phyloP scores from a whole-genome alignment of 768 basidiomycete species.

The Leccinum subgranulosum region DNA sequence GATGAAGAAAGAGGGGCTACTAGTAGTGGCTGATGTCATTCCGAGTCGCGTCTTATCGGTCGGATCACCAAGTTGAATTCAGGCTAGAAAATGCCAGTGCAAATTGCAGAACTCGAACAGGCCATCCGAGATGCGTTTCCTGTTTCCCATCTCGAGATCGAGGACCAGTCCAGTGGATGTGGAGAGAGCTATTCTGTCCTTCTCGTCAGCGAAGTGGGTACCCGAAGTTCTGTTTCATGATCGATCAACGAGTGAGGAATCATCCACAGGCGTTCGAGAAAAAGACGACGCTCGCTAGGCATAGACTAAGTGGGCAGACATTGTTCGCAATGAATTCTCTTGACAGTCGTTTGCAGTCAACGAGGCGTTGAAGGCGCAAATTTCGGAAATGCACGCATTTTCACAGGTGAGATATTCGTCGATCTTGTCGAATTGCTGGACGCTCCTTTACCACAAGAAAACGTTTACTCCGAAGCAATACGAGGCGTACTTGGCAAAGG shows the following conservation, averaged over 20 bases:
- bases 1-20: background rate
- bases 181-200: constrained; percentile 74
- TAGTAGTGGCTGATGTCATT: background rate
- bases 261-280: constrained; percentile 65
- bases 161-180: constrained; percentile 78
- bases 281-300: constrained; percentile 74
- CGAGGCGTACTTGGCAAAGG: constrained; percentile 43
- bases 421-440: background rate
- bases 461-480: constrained; percentile 71
- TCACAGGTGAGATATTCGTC: constrained; percentile 58
- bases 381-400: constrained; percentile 83
- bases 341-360: constrained; percentile 52
- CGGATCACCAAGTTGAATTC: constrained; percentile 5
- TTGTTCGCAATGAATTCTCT: background rate
- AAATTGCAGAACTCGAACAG: constrained; percentile 51
- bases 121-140: constrained; percentile 63
- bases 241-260: background rate
- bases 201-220: constrained; percentile 70
- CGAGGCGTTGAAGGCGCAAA: constrained; percentile 67
- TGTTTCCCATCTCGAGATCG: constrained; percentile 66
- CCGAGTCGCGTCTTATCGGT: constrained; percentile 9
- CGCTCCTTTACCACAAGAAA: constrained; percentile 44
- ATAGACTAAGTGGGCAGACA: constrained; percentile 56
- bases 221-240: background rate
- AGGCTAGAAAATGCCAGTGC: constrained; percentile 53